These are phyloP conservation scores for Austropuccinia psidii DNA, from an alignment of 1,284 basidiomycete genomes.

Conservation along the genomic window DNA sequence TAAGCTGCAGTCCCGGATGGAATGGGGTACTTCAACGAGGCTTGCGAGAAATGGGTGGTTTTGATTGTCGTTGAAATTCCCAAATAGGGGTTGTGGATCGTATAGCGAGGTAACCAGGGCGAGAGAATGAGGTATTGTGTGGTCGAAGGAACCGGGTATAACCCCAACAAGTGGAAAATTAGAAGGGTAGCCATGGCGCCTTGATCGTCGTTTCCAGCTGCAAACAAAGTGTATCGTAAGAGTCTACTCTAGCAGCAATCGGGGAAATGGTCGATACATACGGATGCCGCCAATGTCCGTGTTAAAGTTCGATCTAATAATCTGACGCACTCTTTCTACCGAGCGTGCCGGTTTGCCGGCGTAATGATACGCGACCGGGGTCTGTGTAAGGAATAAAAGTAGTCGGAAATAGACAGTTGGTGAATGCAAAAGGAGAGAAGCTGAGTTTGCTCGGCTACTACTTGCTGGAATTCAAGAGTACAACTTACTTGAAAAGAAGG, in stretches of 20 bases:
- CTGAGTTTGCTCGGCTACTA: no score
- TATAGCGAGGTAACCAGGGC: not conserved
- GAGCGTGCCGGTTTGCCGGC: constrained; percentile 46
- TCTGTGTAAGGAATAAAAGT: no score
- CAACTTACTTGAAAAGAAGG: not conserved
- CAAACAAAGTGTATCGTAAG: no score
- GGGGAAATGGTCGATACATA: no score
- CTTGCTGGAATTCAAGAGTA: no score
- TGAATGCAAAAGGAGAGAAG: no score
- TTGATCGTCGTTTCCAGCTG: constrained; percentile 57
- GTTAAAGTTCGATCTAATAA: constrained; percentile 55
- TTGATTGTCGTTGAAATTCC: not conserved
- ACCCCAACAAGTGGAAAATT: constrained; percentile 55
- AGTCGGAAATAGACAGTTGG: no score
- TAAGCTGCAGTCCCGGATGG: not conserved
- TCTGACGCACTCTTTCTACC: constrained; percentile 53
- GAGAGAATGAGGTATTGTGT: not conserved
- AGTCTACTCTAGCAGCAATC: no score
- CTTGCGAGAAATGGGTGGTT: not conserved
- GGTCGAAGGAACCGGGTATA: constrained; percentile 55
- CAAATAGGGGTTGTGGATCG: not conserved
- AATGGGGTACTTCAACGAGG: not conserved
- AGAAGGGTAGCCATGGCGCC: constrained; percentile 65
- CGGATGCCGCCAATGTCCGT: constrained; percentile 54
- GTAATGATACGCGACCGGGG: not conserved